Conservation (phyloP, 73 alveolate species). For the Paramecium octaurelia region DNA sequence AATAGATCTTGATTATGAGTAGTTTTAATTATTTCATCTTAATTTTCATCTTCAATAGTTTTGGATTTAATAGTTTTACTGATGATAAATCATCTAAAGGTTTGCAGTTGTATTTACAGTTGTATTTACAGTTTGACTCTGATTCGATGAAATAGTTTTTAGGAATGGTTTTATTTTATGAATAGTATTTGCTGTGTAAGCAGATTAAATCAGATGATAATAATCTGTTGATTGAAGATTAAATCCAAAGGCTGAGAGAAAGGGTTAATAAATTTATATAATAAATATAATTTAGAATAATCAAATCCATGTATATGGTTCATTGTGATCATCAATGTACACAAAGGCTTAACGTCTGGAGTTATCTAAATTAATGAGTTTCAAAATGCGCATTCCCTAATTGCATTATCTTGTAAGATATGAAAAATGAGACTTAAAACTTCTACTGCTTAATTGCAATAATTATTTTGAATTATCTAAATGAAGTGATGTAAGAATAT, state of each 20-base stretch:
- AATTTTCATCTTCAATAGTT: slow-evolving; percentile 17
- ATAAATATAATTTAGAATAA: neutral
- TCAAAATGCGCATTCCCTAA: neutral
- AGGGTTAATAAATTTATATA: neutral
- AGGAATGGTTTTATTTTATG: neutral
- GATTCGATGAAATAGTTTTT: neutral
- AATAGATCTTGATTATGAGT: neutral
- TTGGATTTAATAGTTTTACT: neutral
- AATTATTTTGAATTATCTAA: neutral
- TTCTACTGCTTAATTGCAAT: neutral
- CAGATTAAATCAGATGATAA: neutral
- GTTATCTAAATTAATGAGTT: neutral
- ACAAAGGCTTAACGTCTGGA: neutral
- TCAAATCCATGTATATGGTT: neutral
- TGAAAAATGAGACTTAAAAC: no score
- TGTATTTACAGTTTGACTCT: neutral
- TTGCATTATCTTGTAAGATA: neutral
- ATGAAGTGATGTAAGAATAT: neutral
- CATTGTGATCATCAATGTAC: neutral
- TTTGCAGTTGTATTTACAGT: no score
- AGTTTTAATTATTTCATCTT: neutral
- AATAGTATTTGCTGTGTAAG: neutral
- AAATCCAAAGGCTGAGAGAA: neutral
- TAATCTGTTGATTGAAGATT: neutral
- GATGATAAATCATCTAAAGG: no score